Evolutionary conservation across 805 yeast genomes (phyloP), one percentile per base, ranked within the genome.

Genomic region (Candida michaelii): DNA sequence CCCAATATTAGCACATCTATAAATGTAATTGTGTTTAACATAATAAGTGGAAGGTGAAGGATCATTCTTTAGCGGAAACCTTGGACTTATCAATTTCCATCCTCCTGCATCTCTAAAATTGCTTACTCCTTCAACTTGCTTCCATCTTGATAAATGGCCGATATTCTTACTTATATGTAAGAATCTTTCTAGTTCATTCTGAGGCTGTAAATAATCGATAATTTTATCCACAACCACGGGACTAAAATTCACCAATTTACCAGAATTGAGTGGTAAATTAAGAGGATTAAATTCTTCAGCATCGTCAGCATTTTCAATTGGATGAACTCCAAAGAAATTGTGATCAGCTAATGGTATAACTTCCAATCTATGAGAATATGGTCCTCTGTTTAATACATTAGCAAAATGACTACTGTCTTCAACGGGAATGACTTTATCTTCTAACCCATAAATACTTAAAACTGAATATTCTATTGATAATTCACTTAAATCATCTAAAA

Each of bases 71-170:
- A 54, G 29, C 9, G 40, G 41, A 38, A 54, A 63, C 11, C 60
- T 50, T 5, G 74, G 72, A 18, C 41, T 40, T 7, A 49, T 48
- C 0, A 79, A 62, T 40, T 60, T 63, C 78, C 84, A 88, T 11
- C 95, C 96, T 1, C 96, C 96, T 43, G 83, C 56, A 54, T 89
- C 96, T 48, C 96, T 71, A 53, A 86, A 83, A 53, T 88, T 88
- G 30, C 74, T 60, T 15, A 86, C 76, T 0, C 89, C 90, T 5
- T 83, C 85, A 15, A 86, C 73, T 0, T 60, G 39, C 49, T 79
- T 79, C 83, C 85, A 82, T 45, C 90, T 65, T 2, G 79, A 62
- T 15, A 66, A 51, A n/a, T 59, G 56, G 4, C 73, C 73, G 3
- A 79, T 59, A 14, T 46, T 51, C 13, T 51, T 41, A 17, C 69